These are phyloP conservation scores for Lactarius sanguifluus DNA, from an alignment of 768 basidiomycete genomes.

Conservation along the genomic window DNA sequence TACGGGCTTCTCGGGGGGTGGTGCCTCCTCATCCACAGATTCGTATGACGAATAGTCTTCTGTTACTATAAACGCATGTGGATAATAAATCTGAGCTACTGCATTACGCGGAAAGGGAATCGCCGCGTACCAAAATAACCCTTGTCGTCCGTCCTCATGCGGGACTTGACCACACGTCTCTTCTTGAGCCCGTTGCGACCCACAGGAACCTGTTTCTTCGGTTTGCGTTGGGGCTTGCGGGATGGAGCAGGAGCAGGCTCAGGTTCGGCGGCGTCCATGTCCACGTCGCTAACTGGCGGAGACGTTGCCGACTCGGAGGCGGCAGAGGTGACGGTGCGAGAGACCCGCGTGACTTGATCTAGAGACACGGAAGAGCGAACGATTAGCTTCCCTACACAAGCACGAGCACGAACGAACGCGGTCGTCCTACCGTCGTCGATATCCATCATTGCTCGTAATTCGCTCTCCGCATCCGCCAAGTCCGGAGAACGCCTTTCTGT, in stretches of 20 bases:
- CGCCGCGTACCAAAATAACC: slow-evolving; percentile 66
- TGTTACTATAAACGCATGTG: slow-evolving; percentile 45
- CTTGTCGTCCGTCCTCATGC: slow-evolving; percentile 55
- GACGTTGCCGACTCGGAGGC: slow-evolving; percentile 30
- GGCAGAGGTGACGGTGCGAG: slow-evolving; percentile 6
- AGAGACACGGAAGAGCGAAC: slow-evolving; percentile 40
- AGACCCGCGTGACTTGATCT: slow-evolving; percentile 29
- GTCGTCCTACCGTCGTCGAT: slow-evolving; percentile 60
- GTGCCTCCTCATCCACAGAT: slow-evolving; percentile 64
- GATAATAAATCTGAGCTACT: neutral
- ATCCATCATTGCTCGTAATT: slow-evolving; percentile 68
- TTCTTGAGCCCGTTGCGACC: slow-evolving; percentile 80
- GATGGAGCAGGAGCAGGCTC: slow-evolving; percentile 33
- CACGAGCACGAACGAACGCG: neutral
- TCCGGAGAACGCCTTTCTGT: slow-evolving; percentile 44
- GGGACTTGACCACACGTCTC: slow-evolving; percentile 59
- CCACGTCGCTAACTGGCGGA: slow-evolving; percentile 31
- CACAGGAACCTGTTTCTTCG: slow-evolving; percentile 67
- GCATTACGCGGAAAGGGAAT: neutral
- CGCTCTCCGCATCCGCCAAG: slow-evolving; percentile 46
- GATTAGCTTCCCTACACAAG: slow-evolving; percentile 19
- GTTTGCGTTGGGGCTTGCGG: slow-evolving; percentile 39
- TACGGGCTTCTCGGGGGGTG: slow-evolving; percentile 31
- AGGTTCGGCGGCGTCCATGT: slow-evolving; percentile 32
- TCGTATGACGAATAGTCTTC: slow-evolving; percentile 83